Percentiles rank a stretch among this genome's conserved stretches.
These are phyloP conservation scores for Carex kokanica DNA, from an alignment of 176 grass and related monocot genomes.

Conservation along the genomic window DNA sequence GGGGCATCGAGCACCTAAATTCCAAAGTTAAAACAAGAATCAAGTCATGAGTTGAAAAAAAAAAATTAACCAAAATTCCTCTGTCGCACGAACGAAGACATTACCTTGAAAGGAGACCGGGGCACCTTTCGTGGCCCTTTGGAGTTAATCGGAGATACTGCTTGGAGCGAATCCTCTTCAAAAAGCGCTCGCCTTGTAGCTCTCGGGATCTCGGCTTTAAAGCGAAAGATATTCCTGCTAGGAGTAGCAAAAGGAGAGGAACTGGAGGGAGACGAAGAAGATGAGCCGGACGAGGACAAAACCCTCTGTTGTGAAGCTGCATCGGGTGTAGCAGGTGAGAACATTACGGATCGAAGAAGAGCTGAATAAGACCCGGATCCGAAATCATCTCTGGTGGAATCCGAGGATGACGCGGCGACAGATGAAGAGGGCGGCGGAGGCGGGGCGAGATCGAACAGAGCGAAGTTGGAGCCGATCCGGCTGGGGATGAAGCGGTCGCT, in stretches of 20 bases:
- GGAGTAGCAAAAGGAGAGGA: conserved; percentile 43
- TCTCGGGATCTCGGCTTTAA: conserved; percentile 77
- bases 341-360: conserved; percentile 73
- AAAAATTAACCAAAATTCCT: background rate
- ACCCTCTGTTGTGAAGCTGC: conserved; percentile 22
- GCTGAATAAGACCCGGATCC: conserved; percentile 67
- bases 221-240: conserved; percentile 80
- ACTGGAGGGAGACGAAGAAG: conserved; percentile 46
- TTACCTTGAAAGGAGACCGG: conserved; percentile 81
- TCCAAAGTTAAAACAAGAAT: background rate
- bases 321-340: conserved; percentile 56
- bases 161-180: conserved; percentile 62
- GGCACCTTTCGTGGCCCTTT: conserved; percentile 68
- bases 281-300: conserved; percentile 58
- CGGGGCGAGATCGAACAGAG: conserved; percentile 56
- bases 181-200: conserved; percentile 58
- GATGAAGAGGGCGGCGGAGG: conserved; percentile 29
- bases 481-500: conserved; percentile 92
- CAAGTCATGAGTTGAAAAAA: background rate
- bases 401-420: conserved; percentile 31
- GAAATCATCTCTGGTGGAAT: conserved; percentile 30
- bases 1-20: conserved; percentile 92
- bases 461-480: conserved; percentile 73
- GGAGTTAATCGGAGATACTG: conserved; percentile 35
- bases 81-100: background rate